These are phyloP conservation scores for Collariella sp. DNA, from an alignment of 495 filamentous ascomycete genomes.

Conservation along the genomic window DNA sequence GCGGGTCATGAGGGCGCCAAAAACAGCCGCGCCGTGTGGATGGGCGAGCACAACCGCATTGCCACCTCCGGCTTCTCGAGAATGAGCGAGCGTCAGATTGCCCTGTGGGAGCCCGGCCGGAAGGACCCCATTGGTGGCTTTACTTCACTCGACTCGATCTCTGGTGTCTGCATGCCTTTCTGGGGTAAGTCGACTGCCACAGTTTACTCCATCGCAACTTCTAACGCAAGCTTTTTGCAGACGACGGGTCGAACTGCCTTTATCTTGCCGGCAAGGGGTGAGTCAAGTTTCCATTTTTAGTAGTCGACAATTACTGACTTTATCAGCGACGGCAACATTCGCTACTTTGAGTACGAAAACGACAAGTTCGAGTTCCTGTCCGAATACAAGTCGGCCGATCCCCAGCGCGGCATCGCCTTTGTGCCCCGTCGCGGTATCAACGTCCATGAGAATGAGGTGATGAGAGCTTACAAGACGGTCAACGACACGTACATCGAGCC, in stretches of 20 bases:
- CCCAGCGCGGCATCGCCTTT: conserved; percentile 91
- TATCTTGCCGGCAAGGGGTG: conserved; percentile 96
- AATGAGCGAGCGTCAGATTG: conserved; percentile 96
- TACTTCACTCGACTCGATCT: conserved; percentile 81
- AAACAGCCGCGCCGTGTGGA: conserved; percentile 91
- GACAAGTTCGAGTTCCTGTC: conserved; percentile 95
- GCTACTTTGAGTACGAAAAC: conserved; percentile 94
- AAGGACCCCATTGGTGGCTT: conserved; percentile 85
- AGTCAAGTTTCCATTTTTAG: conserved; percentile 25
- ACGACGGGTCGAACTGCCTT: conserved; percentile 85
- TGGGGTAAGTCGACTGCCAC: conserved; percentile 51
- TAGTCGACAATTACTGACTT: neutral
- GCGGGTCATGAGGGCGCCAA: conserved; percentile 86
- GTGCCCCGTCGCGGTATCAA: conserved; percentile 92
- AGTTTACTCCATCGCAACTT: neutral
- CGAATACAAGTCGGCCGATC: conserved; percentile 91
- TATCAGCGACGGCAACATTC: conserved; percentile 88
- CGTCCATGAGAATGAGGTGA: conserved; percentile 92
- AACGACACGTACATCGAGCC: conserved; percentile 92
- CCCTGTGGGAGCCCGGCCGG: conserved; percentile 84
- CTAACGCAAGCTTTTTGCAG: conserved; percentile 30
- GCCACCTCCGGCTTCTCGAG: conserved; percentile 94
- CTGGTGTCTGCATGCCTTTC: conserved; percentile 98
- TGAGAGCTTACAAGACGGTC: conserved; percentile 93
- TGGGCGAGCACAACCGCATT: conserved; percentile 90